Conservation (phyloP, 202 grass and related monocot species). For the Sporobolus alterniflorus region DNA sequence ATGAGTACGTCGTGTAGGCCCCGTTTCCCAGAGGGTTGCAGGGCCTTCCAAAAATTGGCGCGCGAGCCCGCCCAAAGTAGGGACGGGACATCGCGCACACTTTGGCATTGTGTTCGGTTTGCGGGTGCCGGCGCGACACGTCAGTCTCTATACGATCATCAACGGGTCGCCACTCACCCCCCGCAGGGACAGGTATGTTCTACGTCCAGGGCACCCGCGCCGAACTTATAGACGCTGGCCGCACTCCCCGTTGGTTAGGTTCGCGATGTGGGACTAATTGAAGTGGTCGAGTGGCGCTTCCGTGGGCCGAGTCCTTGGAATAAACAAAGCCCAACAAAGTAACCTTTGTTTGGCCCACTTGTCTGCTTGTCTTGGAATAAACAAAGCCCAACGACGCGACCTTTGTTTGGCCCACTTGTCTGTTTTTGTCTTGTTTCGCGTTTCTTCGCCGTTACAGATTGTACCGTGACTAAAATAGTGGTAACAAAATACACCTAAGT, state of each 20-base stretch:
- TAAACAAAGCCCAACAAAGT: background rate
- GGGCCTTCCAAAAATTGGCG: conserved; percentile 67
- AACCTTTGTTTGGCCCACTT: background rate
- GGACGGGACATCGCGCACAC: conserved; percentile 52
- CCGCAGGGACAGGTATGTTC: conserved; percentile 15
- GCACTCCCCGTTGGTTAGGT: background rate
- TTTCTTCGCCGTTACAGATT: no score
- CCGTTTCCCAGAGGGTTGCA: conserved; percentile 12
- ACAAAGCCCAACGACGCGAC: background rate
- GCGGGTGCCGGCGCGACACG: conserved; percentile 59
- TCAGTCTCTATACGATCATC: conserved; percentile 62
- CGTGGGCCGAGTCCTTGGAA: background rate
- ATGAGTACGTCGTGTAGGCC: conserved; percentile 34
- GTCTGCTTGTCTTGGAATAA: background rate
- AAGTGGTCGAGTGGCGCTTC: background rate
- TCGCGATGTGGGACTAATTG: background rate
- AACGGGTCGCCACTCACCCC: conserved; percentile 63
- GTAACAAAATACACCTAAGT: background rate
- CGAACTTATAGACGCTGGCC: background rate
- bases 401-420: background rate
- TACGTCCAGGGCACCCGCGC: fast-evolving
- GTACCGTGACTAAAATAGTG: background rate
- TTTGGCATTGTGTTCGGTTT: conserved; percentile 37
- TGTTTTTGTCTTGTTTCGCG: background rate
- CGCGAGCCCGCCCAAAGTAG: conserved; percentile 52